Base-by-base conservation (phyloP, 768 basidiomycete species). In the Thelephora ganbajun region DNA sequence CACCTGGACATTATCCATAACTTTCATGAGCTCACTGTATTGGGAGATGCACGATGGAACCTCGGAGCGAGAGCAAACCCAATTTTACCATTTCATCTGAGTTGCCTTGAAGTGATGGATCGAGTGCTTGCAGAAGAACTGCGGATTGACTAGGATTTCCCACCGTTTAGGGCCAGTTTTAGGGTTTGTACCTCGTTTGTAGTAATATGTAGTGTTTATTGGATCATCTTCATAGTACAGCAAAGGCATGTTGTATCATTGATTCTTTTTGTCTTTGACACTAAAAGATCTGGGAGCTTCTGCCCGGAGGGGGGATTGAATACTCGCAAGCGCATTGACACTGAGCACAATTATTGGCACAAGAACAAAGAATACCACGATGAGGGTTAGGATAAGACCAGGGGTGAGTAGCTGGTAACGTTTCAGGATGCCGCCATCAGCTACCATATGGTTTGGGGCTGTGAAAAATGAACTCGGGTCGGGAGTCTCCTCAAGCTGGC, bases 331-430 rank as follows among this genome's bases (percentile, higher is more conserved):
- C 0, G 85, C 76, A 18, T 63, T 69, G 46, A 88, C 70, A 23
- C 80, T 80, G 35, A 83, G 48, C 58, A 79, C 65, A 11, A 85
- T 58, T 43, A 82, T 61, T 1, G 89, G 84, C 19, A 89, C 57
- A 11, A 85, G 66, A 44, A 86, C 56, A 60, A 86, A 83, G 56
- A 88, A 67, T 0, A 66, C 64, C 41, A 88, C 62, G 44, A 88
- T 70, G 14, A 89, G 70, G 6, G 69, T 60, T 3, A 70, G 72
- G 61, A 89, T 84, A 43, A 90, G 69, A 0, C 72, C 81, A 1
- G 87, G 82, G 0, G 84, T 85, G 43, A 89, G 73, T 42, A 87
- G 71, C 58, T 87, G 84, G 61, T 87, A 88, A 33, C 69, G 74
- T 51, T 78, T 71, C 22, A 89, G 70, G 48, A 88, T 77, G 9